These are phyloP conservation scores for Colletotrichum phormii DNA, from an alignment of 2,329 filamentous ascomycete genomes.

Conservation along the genomic window DNA sequence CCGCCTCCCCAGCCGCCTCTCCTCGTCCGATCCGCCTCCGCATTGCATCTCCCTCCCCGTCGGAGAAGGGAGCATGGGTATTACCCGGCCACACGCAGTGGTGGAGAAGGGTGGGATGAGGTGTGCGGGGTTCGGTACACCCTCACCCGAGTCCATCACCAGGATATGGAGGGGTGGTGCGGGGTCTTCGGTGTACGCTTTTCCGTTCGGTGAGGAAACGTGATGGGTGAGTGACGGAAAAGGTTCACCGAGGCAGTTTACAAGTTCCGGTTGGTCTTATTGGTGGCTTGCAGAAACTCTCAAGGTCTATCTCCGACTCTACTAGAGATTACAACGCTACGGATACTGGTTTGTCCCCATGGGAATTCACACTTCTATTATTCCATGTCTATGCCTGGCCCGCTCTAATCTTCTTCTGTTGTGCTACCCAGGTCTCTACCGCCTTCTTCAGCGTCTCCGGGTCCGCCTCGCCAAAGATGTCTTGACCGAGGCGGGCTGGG, in stretches of 20 bases:
- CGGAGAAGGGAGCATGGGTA: background rate
- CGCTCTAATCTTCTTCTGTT: constrained; percentile 46
- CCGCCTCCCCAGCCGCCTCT: constrained; percentile 4
- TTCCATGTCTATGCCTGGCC: background rate
- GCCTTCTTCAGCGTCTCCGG: constrained; percentile 50
- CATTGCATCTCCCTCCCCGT: constrained; percentile 6
- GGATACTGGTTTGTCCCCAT: background rate
- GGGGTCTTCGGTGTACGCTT: constrained; percentile 3
- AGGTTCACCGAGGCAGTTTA: background rate
- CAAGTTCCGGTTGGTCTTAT: too few relatives aligned
- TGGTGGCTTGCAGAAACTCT: background rate
- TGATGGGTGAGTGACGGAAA: background rate
- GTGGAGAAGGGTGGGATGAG: constrained; percentile 9
- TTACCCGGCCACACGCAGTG: constrained; percentile 8
- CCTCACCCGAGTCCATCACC: constrained; percentile 18
- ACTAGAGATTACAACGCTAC: background rate
- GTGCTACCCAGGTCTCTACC: constrained; percentile 48
- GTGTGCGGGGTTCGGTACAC: constrained; percentile 26
- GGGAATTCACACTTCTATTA: background rate
- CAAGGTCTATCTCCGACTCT: background rate
- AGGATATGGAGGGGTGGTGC: background rate
- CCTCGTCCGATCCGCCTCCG: constrained; percentile 17
- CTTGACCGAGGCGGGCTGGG: constrained; percentile 52
- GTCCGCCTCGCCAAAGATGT: constrained; percentile 56
- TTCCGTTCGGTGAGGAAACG: constrained; percentile 30